Evolutionary conservation across 208 protist genomes (phyloP), one percentile per base, ranked within the genome.

Genomic region (Tritrichomonas musculus): DNA sequence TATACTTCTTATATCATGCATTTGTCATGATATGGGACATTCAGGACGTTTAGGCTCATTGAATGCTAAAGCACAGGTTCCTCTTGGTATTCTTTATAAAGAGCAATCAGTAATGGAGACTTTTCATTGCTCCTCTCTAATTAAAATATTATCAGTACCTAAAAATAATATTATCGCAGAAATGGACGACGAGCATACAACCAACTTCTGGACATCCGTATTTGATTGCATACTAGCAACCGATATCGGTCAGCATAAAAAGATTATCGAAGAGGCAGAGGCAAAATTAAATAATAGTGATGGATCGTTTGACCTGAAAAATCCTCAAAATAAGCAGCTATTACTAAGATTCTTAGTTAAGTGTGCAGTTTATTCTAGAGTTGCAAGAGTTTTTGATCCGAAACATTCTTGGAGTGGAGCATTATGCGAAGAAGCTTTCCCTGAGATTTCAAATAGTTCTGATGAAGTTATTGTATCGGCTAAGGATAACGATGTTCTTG

Each of bases 41-140:
- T 53, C 41, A 20, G 77, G 47, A 27, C 33, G 20, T 50, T 98
- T 98, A 39, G 57, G 14, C 17, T 9, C 20, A 39, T 44, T 39
- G 0, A 88, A 88, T 14, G 27, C 1, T 33, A 44, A 88, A 17
- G 47, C 47, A 2, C 47, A 88, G 39, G 47, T 30, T 39, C 41
- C 77, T 36, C 30, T 88, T 9, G 47, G 44, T 88, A 49, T 88
- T 8, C 30, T 88, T 0, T 88, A 57, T 88, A 88, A 88, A 50
- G 77, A 88, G 11, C 41, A 88, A 36, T 22, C 41, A 39, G 47
- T 88, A 13, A 57, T 53, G 25, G 77, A 88, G 17, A 88, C 77
- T 57, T 60, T 88, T 47, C 77, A 88, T 57, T 88, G 77, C 17
- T 27, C 77, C 57, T 13, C 47, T 33, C 5, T 88, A 5, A 88